Base-by-base conservation (phyloP, 164 flowering plant species). In the Piper betle region DNA sequence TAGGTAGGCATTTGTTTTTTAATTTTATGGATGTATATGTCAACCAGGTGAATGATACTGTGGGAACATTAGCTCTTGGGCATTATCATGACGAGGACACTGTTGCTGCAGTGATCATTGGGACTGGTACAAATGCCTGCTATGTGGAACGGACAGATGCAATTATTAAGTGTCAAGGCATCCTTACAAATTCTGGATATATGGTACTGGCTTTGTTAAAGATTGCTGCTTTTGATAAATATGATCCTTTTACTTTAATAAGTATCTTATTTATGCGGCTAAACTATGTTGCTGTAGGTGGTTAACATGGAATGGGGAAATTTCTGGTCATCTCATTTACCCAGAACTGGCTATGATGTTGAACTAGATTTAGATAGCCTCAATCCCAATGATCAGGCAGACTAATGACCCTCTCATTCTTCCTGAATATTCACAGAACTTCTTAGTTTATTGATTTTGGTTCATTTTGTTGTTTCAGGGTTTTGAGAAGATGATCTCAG, bases 221-320 rank as follows among this genome's bases (percentile, higher is more conserved):
- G 54, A 62, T 53, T 62, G 2, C 8, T 19, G 10, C 33, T 39
- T 12, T 5, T 39, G 10, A 4, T 37, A 5, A n/a, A 59, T 41
- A n/a, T 20, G 8, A 15, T 8, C 12, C 12, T 43, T 7, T 43
- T 43, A 41, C 6, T 4, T 41, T 41, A 41, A 4, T 41, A 41
- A 9, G 43, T 9, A 41, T 41, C 43, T 43, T 43, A 15, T 3
- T 43, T 15, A 3, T 43, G 50, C 12, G 50, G 2, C 2, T 43
- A 15, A 6, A 43, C 8, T 43, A 7, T 43, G 50, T 43, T 43
- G 50, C 58, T 19, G 13, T 66, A 91, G 97, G 94, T 84, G 67
- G 79, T 91, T 57, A 91, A 91, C 76, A 88, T 83, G 87, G 97
- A 91, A 72, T 91, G 97, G 97, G 97, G 94, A 57, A 86, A 85